Evolutionary conservation across 768 basidiomycete genomes (phyloP), one percentile per base, ranked within the genome.

Genomic region (Kwoniella newhampshirensis): DNA sequence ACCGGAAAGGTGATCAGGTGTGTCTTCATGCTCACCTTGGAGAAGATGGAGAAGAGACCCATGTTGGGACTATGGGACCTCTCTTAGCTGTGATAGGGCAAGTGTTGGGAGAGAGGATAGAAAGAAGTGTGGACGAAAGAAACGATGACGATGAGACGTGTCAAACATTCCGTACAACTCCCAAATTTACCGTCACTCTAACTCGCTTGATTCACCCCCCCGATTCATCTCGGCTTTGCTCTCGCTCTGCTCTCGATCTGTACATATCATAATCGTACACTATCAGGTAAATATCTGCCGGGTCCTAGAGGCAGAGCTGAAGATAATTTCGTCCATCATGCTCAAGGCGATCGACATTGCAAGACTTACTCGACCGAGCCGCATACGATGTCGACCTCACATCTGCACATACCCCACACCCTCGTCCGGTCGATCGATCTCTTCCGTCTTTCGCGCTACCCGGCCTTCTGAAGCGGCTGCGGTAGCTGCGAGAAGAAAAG

Each of bases 41-140:
- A 51, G 61, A 72, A 72, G 54, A 60, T 60, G n/a, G 70, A 71
- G 35, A 71, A 55, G 15, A 71, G 37, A 18, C 70, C 70, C 70
- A 71, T 71, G n/a, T 43, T 51, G 46, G 7, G 28, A 36, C 21
- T 41, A 32, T 32, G 32, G 13, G 32, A 6, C 32, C 13, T 32
- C 32, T 32, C 32, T 32, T 32, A 6, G 32, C 13, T 13, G 6
- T 32, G 32, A 32, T 32, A 6, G 18, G n/a, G 41, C 18, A 42
- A n/a, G 41, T 23, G 21, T 2, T 9, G 21, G 37, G 39, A 44
- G 32, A 46, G 18, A 32, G 26, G 17, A 18, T 23, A 4, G 42
- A 15, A 18, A 17, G 43, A 23, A 21, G 6, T 45, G 42, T 44
- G 57, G 61, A 51, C 44, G 49, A 51, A 40, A 32, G 13, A 6